Evolutionary conservation across 2,329 filamentous ascomycete species (phyloP).

Genomic region (Nemania sp.): DNA sequence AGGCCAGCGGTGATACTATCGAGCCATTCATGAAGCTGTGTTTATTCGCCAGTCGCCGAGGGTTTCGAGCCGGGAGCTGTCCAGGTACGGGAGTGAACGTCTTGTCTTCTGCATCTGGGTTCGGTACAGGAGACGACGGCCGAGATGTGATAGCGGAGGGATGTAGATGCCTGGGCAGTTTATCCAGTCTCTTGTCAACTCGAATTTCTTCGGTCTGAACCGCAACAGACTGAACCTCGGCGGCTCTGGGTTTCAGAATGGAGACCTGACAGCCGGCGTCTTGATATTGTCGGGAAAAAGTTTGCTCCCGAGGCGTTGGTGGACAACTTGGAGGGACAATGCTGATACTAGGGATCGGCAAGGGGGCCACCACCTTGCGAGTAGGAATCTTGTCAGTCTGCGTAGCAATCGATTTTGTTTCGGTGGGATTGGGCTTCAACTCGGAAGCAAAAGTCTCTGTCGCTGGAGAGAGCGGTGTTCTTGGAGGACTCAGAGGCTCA

Average conservation of each 20-base stretch:
- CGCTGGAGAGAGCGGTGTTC: constrained; percentile 62
- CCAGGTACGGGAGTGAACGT: constrained; percentile 58
- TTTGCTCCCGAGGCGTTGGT: constrained; percentile 73
- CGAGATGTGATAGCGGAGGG: constrained; percentile 73
- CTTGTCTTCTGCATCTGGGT: constrained; percentile 44
- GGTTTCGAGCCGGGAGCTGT: constrained; percentile 63
- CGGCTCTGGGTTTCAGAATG: constrained; percentile 51
- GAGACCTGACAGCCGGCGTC: constrained; percentile 82
- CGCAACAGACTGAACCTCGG: constrained; percentile 53
- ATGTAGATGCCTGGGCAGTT: constrained; percentile 76
- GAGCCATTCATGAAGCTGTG: constrained; percentile 51
- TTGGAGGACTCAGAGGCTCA: constrained; percentile 66
- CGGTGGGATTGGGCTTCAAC: constrained; percentile 27
- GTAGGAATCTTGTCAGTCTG: constrained; percentile 58
- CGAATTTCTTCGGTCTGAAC: constrained; percentile 92
- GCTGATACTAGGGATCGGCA: constrained; percentile 80
- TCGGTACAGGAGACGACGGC: constrained; percentile 56
- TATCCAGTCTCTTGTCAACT: constrained; percentile 75
- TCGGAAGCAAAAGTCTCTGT: constrained; percentile 48
- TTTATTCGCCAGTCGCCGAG: constrained; percentile 56
- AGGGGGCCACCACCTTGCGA: constrained; percentile 36
- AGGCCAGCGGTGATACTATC: constrained; percentile 53
- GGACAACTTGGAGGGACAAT: constrained; percentile 90
- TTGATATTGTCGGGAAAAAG: constrained; percentile 80
- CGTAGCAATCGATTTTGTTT: constrained; percentile 62